Evolutionary conservation across 2,329 filamentous ascomycete genomes (phyloP).

Genomic region (Aspergillus neoniger): DNA sequence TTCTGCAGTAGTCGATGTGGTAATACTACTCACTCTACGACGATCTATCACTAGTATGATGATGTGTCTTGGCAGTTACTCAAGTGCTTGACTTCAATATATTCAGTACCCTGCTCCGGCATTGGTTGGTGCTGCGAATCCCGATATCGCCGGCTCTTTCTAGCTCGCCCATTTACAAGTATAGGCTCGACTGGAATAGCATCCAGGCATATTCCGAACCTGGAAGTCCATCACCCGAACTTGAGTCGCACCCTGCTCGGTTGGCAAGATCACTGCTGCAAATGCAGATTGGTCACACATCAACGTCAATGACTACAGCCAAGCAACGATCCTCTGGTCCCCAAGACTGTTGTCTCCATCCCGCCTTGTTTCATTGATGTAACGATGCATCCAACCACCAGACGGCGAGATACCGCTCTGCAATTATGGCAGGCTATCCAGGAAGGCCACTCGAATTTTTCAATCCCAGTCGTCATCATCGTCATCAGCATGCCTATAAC

Average conservation of each 20-base stretch:
- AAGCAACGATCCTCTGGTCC: not conserved
- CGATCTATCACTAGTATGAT: not conserved
- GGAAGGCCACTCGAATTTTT: constrained; percentile 13
- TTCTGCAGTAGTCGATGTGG: constrained; percentile 1
- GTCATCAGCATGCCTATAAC: constrained; percentile 47
- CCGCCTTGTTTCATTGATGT: not conserved
- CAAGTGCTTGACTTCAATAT: not conserved
- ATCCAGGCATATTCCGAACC: not conserved
- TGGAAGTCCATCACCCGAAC: not conserved
- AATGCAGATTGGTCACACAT: not conserved
- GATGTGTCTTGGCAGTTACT: not conserved
- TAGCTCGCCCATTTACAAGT: not conserved
- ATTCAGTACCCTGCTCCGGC: not conserved
- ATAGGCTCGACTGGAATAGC: not conserved
- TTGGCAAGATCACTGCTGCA: not conserved
- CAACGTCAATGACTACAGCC: not conserved
- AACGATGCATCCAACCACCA: not conserved
- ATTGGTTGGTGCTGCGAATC: not conserved
- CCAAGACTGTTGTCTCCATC: not conserved
- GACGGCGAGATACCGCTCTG: not conserved
- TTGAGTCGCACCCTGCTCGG: not conserved
- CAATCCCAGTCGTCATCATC: constrained; percentile 53
- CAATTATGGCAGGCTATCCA: not conserved
- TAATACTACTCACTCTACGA: not conserved
- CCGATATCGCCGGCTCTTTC: not conserved